These are phyloP conservation scores for Oryza glumipatula DNA, from an alignment of 176 grass and related monocot species.

Conservation along the genomic window DNA sequence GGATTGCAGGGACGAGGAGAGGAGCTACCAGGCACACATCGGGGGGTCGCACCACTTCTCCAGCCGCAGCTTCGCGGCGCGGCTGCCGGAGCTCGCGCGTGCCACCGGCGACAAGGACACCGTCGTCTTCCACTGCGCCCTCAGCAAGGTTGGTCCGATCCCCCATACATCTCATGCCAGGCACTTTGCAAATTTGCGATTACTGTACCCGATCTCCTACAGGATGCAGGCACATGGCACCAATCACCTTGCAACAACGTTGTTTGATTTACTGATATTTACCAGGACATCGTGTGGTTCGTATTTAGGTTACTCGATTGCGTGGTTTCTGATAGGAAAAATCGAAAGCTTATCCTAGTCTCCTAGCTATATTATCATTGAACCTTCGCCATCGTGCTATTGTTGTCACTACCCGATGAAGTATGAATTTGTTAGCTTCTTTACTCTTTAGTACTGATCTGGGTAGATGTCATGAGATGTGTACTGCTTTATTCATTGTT, in stretches of 20 bases:
- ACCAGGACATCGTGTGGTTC: not conserved
- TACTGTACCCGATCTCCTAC: not conserved
- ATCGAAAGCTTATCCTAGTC: not conserved
- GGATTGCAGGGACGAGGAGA: conserved; percentile 79
- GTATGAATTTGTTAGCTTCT: not conserved
- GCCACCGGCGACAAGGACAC: conserved; percentile 69
- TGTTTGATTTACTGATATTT: not conserved
- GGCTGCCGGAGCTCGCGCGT: conserved; percentile 60
- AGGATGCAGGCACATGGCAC: not conserved
- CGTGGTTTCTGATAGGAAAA: not conserved
- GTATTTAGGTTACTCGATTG: not conserved
- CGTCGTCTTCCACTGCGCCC: conserved; percentile 97
- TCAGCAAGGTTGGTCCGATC: conserved; percentile 79
- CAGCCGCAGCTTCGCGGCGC: conserved; percentile 70
- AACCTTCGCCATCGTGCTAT: not conserved
- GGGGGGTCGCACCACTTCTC: conserved; percentile 79
- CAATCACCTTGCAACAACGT: not conserved
- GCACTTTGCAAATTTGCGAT: not conserved
- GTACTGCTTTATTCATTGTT: not conserved
- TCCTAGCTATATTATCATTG: not conserved
- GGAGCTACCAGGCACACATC: conserved; percentile 81
- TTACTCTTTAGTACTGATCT: not conserved
- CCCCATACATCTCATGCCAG: not conserved
- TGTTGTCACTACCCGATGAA: not conserved
- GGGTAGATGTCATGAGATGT: not conserved